Conservation (phyloP, 202 grass and related monocot genomes). For the Sporobolus alterniflorus region DNA sequence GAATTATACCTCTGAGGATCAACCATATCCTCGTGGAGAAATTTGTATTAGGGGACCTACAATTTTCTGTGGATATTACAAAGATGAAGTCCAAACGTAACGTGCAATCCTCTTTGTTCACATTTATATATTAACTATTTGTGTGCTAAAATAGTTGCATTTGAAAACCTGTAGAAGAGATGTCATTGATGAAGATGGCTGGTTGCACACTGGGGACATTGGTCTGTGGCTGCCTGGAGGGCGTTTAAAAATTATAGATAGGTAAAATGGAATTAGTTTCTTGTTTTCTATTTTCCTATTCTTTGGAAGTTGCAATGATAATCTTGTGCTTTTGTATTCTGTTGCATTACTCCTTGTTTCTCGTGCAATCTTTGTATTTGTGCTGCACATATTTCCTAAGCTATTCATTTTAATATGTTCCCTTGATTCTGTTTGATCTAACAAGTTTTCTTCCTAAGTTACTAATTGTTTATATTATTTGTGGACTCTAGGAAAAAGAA, state of each 20-base stretch:
- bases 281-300: constrained; percentile 11
- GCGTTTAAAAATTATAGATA: constrained; percentile 91
- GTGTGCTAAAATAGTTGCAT: constrained; percentile 9
- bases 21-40: constrained; percentile 94
- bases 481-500: constrained; percentile 84
- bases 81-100: constrained; percentile 97
- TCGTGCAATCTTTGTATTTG: background rate
- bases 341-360: background rate
- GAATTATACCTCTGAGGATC: constrained; percentile 95
- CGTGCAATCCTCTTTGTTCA: constrained; percentile 1
- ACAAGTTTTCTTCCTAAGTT: constrained; percentile 17
- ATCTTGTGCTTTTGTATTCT: background rate
- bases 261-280: constrained; percentile 48
- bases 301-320: background rate
- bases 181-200: constrained; percentile 89
- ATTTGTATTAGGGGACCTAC: constrained; percentile 91
- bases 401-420: background rate
- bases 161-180: constrained; percentile 69
- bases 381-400: background rate
- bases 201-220: constrained; percentile 99
- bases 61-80: constrained; percentile 86
- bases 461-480: constrained; percentile 1
- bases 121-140: constrained; percentile 2
- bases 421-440: constrained; percentile 4
- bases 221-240: constrained; percentile 94